These are phyloP conservation scores for Colletotrichum chrysophilum DNA, from an alignment of 2,329 filamentous ascomycete genomes.

Conservation along the genomic window DNA sequence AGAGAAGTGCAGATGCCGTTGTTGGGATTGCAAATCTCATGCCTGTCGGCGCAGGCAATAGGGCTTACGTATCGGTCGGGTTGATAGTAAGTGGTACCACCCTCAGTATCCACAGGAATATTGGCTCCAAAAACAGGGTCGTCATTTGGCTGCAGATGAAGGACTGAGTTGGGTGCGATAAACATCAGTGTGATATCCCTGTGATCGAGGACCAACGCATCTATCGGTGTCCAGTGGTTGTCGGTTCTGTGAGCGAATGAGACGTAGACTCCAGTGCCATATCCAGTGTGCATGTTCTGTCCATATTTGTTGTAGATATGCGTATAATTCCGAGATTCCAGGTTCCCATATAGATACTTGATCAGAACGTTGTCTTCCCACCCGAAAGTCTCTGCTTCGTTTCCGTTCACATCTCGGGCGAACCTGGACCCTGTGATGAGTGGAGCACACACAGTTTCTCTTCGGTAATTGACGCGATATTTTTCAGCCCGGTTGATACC, in stretches of 20 bases:
- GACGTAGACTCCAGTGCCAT: background rate
- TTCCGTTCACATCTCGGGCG: background rate
- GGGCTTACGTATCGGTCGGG: background rate
- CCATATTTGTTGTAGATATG: background rate
- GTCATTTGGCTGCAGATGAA: background rate
- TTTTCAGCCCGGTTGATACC: slow-evolving; percentile 25
- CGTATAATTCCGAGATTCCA: background rate
- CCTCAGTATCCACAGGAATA: background rate
- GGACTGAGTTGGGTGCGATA: background rate
- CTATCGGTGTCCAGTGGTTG: background rate
- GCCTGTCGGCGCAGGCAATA: background rate
- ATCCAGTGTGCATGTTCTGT: background rate
- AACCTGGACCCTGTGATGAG: background rate
- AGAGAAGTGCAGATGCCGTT: background rate
- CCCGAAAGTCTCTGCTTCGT: background rate
- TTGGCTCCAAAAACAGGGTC: slow-evolving; percentile 3
- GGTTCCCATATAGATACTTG: background rate
- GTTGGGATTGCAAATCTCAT: slow-evolving; percentile 8
- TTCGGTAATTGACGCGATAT: slow-evolving; percentile 12
- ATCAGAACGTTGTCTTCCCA: background rate
- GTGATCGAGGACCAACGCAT: background rate
- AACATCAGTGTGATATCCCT: background rate
- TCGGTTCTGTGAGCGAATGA: background rate
- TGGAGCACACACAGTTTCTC: slow-evolving; percentile 6
- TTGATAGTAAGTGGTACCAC: background rate